Percentiles rank a stretch among this genome's conserved stretches.
Conservation (phyloP, 768 basidiomycete species). For the Gymnopilus junonius region DNA sequence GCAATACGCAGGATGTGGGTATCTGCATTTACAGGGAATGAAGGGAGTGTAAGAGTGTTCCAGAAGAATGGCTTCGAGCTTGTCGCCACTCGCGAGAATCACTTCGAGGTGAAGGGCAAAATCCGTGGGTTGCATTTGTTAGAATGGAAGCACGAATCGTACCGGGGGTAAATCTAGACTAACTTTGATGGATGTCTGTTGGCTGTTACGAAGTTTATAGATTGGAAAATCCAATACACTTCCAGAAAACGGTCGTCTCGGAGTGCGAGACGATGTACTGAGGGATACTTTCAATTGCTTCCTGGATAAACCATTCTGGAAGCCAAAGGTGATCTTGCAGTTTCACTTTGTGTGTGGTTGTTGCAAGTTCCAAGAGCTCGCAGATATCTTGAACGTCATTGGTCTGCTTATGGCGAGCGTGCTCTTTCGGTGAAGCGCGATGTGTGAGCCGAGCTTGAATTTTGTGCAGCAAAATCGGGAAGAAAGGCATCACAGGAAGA, state of each 20-base stretch:
- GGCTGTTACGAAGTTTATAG: no score
- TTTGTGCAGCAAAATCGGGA: slow-evolving; percentile 8
- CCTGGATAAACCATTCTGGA: slow-evolving; percentile 18
- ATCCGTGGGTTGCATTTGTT: slow-evolving; percentile 26
- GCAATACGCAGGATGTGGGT: slow-evolving; percentile 49
- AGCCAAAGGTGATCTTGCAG: slow-evolving; percentile 12
- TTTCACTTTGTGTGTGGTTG: neutral
- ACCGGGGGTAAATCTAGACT: neutral
- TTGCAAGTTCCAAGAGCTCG: slow-evolving; percentile 14
- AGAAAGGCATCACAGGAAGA: slow-evolving; percentile 10
- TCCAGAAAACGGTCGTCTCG: slow-evolving; percentile 2
- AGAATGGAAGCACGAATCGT: slow-evolving; percentile 30
- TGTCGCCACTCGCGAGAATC: slow-evolving; percentile 19
- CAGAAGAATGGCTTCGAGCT: slow-evolving; percentile 31
- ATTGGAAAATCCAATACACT: neutral
- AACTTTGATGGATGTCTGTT: neutral
- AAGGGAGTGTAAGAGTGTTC: slow-evolving; percentile 66
- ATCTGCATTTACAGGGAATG: slow-evolving; percentile 54
- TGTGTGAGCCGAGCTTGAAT: slow-evolving; percentile 10
- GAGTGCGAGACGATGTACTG: slow-evolving; percentile 6
- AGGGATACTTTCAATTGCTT: slow-evolving; percentile 11
- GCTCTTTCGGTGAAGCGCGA: slow-evolving; percentile 11
- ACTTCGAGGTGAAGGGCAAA: slow-evolving; percentile 24
- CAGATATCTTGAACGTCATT: slow-evolving; percentile 18
- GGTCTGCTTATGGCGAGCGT: slow-evolving; percentile 8